Evolutionary conservation across 2,329 filamentous ascomycete species (phyloP), one percentile per base, ranked within the genome.

Genomic region (Calonectria hawksworthii): DNA sequence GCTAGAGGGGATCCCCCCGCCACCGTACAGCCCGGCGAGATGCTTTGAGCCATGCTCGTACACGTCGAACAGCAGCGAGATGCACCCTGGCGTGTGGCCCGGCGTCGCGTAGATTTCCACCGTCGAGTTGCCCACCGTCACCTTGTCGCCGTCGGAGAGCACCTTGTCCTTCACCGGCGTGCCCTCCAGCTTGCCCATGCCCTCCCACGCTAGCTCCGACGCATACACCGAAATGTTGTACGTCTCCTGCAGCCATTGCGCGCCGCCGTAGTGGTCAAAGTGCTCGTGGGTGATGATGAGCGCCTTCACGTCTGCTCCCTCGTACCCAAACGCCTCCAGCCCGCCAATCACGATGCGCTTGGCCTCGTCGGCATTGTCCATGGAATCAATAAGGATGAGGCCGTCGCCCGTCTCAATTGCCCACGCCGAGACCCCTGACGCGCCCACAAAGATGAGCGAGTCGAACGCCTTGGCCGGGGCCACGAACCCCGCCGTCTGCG

Each of bases 211-310:
- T 2, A 64, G 63, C 3, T 74, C 72, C 0, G 78, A 75, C 0
- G 79, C 79, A 30, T 81, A 79, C 8, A 75, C 72, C 1, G 76
- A 68, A 1, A 73, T 75, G 2, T 68, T 59, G 32, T 76, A 81
- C 2, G 67, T 80, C 11, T 81, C 74, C 52, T 83, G 80, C 0
- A 82, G 71, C 65, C 78, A 83, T 8, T 73, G 56, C 0, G 73
- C 80, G 2, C 81, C 81, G 13, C 81, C 81, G 13, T 81, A 82
- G 71, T 83, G 81, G 66, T 82, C 81, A 21, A 69, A 76, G 59
- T 83, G 81, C 74, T 82, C 81, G 38, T 83, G 81, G 1, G 80
- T 82, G 65, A 82, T 78, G 71, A 82, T 61, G 1, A 83, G 63
- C 11, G 76, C 79, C 56, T 88, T 79, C 18, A 83, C 77, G 54